These are phyloP conservation scores for Zymoseptoria ardabiliae DNA, from an alignment of 2,329 filamentous ascomycete species.

Conservation along the genomic window DNA sequence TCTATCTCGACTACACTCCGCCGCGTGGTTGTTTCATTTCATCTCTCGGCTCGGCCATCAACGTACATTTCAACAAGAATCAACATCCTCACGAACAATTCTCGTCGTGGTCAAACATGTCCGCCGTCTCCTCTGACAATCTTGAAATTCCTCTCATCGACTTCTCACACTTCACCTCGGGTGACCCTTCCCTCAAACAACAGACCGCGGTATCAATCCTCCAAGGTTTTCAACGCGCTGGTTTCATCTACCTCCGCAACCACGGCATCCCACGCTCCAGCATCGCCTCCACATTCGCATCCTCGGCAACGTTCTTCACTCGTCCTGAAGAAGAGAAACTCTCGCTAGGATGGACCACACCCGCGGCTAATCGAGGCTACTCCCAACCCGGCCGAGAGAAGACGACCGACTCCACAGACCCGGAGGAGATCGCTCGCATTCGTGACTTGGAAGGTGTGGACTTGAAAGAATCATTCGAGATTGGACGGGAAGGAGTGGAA, in stretches of 20 bases:
- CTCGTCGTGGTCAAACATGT: conserved; percentile 21
- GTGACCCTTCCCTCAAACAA: conserved; percentile 42
- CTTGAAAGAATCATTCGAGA: conserved; percentile 54
- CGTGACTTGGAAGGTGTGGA: conserved; percentile 44
- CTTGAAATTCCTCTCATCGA: conserved; percentile 52
- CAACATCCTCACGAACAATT: conserved; percentile 2
- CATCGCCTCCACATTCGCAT: conserved; percentile 20
- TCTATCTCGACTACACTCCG: conserved; percentile 11
- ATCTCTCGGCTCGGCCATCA: not conserved
- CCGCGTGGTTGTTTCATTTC: not conserved
- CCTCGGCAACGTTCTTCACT: conserved; percentile 63
- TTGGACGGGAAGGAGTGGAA: conserved; percentile 53
- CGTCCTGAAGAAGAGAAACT: conserved; percentile 57
- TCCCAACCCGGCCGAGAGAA: conserved; percentile 57
- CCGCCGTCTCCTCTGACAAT: conserved; percentile 32
- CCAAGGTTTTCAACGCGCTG: conserved; percentile 72
- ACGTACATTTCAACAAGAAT: not conserved
- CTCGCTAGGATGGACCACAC: conserved; percentile 55
- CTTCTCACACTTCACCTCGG: conserved; percentile 59
- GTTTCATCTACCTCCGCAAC: conserved; percentile 83
- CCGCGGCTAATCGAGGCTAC: conserved; percentile 44
- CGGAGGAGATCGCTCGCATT: conserved; percentile 50
- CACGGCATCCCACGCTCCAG: conserved; percentile 57
- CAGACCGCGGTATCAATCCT: conserved; percentile 62
- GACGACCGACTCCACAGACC: conserved; percentile 51